A percentile compares a stretch with the other conserved stretches of the same genome.
Evolutionary conservation across 2,329 filamentous ascomycete species (phyloP).

Genomic region (Sphaerulina musiva): DNA sequence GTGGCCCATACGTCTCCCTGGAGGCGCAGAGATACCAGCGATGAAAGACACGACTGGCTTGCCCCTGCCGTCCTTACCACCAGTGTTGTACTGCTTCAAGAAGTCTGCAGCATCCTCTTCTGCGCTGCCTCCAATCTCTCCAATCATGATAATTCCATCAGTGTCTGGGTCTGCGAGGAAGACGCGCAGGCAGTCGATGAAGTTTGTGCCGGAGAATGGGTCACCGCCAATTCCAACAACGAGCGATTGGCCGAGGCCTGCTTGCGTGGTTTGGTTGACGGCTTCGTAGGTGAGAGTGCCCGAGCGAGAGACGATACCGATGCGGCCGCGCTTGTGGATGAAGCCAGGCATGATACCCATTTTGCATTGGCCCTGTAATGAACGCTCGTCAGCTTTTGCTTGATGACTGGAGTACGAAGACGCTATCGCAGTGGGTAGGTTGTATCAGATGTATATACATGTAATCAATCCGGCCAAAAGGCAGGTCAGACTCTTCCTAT

Average conservation of each 20-base stretch:
- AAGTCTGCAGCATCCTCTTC: conserved; percentile 98
- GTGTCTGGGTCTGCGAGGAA: conserved; percentile 95
- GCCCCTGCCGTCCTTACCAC: conserved; percentile 47
- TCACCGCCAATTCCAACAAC: conserved; percentile 98
- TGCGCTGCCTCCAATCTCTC: conserved; percentile 93
- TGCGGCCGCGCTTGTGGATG: conserved; percentile 98
- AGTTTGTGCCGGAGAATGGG: conserved; percentile 98
- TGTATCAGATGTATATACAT: conserved; percentile 10
- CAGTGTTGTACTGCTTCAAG: conserved; percentile 81
- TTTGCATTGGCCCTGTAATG: conserved; percentile 82
- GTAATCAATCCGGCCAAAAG: conserved; percentile 29
- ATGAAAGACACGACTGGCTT: conserved; percentile 99
- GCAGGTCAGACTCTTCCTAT: conserved; percentile 37
- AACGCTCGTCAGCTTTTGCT: conserved; percentile 10
- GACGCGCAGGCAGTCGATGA: conserved; percentile 97
- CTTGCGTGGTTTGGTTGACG: conserved; percentile 98
- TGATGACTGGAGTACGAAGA: conserved; percentile 2
- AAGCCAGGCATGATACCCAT: conserved; percentile 99
- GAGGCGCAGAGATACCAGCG: conserved; percentile 93
- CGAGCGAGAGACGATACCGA: conserved; percentile 96
- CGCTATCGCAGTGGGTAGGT: conserved; percentile 12
- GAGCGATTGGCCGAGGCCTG: conserved; percentile 92
- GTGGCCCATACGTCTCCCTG: conserved; percentile 96
- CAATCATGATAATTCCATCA: conserved; percentile 99
- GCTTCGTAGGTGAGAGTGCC: conserved; percentile 99